These are phyloP conservation scores for Xeromyces bisporus DNA, from an alignment of 495 filamentous ascomycete genomes.

Conservation along the genomic window DNA sequence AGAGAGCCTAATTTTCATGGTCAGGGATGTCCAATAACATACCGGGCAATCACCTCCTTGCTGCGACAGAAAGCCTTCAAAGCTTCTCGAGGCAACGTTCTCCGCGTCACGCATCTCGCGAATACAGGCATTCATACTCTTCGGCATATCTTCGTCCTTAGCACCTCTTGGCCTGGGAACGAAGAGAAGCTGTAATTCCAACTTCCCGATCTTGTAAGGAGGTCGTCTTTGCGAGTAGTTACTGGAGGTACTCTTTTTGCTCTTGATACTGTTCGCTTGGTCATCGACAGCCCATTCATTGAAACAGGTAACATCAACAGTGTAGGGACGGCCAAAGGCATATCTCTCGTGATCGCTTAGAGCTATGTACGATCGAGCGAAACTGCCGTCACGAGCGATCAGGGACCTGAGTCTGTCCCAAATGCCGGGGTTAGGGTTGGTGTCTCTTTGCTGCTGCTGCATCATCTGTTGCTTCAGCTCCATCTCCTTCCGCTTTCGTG, in stretches of 20 bases:
- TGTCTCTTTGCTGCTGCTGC: constrained; percentile 49
- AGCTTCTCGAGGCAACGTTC: constrained; percentile 49
- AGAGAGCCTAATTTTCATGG: background rate
- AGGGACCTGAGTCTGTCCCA: constrained; percentile 81
- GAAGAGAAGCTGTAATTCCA: constrained; percentile 83
- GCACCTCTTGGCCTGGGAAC: constrained; percentile 79
- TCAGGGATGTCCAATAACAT: constrained; percentile 26
- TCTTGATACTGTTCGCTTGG: constrained; percentile 65
- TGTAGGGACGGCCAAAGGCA: constrained; percentile 74
- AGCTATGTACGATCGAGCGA: constrained; percentile 80
- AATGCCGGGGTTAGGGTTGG: constrained; percentile 43
- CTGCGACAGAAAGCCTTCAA: constrained; percentile 82
- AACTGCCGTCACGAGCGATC: constrained; percentile 79
- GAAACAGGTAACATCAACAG: constrained; percentile 78
- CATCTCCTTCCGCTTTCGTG: constrained; percentile 85
- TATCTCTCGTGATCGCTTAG: constrained; percentile 78
- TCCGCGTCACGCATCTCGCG: constrained; percentile 83
- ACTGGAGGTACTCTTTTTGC: constrained; percentile 56
- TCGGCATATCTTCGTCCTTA: constrained; percentile 93
- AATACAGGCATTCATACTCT: constrained; percentile 92
- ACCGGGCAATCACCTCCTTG: constrained; percentile 96
- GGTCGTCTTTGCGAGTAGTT: constrained; percentile 48
- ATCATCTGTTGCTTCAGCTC: constrained; percentile 68
- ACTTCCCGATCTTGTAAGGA: constrained; percentile 86
- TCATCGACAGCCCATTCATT: constrained; percentile 97